Conservation (phyloP, 169 alveolate genomes). For the Plasmodium chabaudi region DNA sequence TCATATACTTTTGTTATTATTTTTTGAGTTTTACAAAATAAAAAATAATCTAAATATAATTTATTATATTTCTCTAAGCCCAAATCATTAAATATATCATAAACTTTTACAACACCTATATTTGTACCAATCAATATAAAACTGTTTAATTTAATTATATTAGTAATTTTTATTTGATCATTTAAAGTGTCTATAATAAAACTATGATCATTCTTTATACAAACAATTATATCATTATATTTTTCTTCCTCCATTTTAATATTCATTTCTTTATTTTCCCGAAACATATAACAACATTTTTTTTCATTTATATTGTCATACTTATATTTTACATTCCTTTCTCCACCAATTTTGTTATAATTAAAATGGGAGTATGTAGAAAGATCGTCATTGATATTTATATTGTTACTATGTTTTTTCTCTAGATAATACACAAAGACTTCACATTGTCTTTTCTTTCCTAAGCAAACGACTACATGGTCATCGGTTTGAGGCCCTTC, state of each 20-base stretch:
- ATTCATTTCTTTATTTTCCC: not conserved
- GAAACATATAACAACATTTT: not conserved
- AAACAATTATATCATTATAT: not conserved
- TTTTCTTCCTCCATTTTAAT: not conserved
- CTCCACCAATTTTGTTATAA: not conserved
- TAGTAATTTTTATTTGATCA: slow-evolving; percentile 10
- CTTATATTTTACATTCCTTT: not conserved
- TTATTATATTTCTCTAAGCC: not conserved
- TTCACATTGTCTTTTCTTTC: not conserved
- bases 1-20: slow-evolving; percentile 33
- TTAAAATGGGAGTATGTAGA: not conserved
- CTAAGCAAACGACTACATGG: not conserved
- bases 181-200: slow-evolving; percentile 42
- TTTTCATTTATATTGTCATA: not conserved
- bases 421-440: not conserved
- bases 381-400: not conserved
- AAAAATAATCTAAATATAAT: slow-evolving; percentile 9
- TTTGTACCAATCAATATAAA: slow-evolving; percentile 48
- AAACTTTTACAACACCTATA: slow-evolving; percentile 51
- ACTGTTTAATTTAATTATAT: slow-evolving; percentile 27
- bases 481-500: not conserved
- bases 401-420: not conserved
- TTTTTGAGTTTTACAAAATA: slow-evolving; percentile 41
- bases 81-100: slow-evolving; percentile 25
- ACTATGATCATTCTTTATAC: slow-evolving; percentile 2